These are phyloP conservation scores for Aeminium ludgeri DNA, from an alignment of 495 filamentous ascomycete species.

Conservation along the genomic window DNA sequence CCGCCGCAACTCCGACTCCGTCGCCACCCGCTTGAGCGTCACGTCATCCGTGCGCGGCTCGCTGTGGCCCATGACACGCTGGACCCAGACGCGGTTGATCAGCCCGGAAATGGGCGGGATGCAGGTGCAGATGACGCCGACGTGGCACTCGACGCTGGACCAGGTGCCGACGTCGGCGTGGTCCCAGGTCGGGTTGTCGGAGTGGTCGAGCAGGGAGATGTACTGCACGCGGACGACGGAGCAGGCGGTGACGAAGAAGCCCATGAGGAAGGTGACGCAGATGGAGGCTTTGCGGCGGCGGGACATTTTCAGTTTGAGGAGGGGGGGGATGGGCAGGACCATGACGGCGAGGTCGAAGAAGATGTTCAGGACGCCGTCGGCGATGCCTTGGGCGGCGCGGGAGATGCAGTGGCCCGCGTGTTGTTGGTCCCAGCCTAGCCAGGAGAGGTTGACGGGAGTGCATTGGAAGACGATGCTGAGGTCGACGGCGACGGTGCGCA, in stretches of 20 bases:
- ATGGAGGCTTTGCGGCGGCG: conserved; percentile 33
- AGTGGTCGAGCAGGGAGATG: conserved; percentile 25
- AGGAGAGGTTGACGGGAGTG: conserved; percentile 21
- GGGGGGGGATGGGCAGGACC: conserved; percentile 28
- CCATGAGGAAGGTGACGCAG: conserved; percentile 35
- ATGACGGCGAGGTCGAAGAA: conserved; percentile 19
- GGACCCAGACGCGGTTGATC: not conserved
- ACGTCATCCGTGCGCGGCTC: too few species aligned
- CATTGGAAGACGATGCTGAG: conserved; percentile 30
- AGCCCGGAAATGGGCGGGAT: conserved; percentile 17
- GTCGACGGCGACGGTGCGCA: conserved; percentile 27
- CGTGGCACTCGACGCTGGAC: conserved; percentile 22
- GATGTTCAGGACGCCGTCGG: conserved; percentile 16
- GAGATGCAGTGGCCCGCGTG: conserved; percentile 12
- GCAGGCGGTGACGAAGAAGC: conserved; percentile 31
- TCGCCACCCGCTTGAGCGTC: too few species aligned
- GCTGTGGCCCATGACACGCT: too few species aligned
- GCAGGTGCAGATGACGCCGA: conserved; percentile 25
- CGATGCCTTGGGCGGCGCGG: conserved; percentile 13
- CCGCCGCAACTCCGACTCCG: too few species aligned
- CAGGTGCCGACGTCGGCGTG: conserved; percentile 20
- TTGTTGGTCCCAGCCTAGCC: conserved; percentile 17
- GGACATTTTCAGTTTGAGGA: conserved; percentile 29
- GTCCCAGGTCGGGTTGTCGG: conserved; percentile 18
- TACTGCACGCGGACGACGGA: conserved; percentile 27